These are phyloP conservation scores for Cardamine chenopodiifolia DNA, from an alignment of 345 rosid species.

Conservation along the genomic window DNA sequence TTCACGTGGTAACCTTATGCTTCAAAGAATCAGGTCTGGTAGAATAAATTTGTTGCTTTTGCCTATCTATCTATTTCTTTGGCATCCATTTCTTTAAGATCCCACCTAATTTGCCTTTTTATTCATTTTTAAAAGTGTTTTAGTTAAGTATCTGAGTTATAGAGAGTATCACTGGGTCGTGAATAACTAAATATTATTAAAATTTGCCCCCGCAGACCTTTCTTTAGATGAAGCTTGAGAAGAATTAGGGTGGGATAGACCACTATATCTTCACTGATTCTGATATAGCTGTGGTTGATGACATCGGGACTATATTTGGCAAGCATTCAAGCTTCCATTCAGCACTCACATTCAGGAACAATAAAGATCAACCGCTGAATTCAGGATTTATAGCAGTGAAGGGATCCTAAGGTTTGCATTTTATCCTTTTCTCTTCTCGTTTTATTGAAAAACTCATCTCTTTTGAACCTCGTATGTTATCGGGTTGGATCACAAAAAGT, in stretches of 20 bases:
- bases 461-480: background rate
- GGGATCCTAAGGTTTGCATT: slow-evolving; percentile 64
- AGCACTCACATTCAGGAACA: slow-evolving; percentile 93
- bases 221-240: slow-evolving; percentile 62
- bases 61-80: background rate
- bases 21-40: slow-evolving; percentile 97
- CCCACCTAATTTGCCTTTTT: background rate
- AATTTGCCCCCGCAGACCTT: slow-evolving; percentile 54
- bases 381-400: slow-evolving; percentile 91
- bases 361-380: slow-evolving; percentile 90
- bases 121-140: background rate
- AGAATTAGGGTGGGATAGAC: slow-evolving; percentile 46
- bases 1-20: slow-evolving; percentile 88
- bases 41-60: slow-evolving; percentile 41
- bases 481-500: background rate
- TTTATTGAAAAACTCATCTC: slow-evolving; percentile 2
- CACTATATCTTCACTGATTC: slow-evolving; percentile 90
- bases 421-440: slow-evolving; percentile 18
- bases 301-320: slow-evolving; percentile 63
- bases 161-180: background rate
- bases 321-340: slow-evolving; percentile 64
- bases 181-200: background rate
- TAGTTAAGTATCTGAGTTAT: background rate
- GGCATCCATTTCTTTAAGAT: background rate
- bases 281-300: slow-evolving; percentile 79